A percentile compares a stretch with the other conserved stretches of the same genome.
phyloP scores from a whole-genome alignment of 1,139 yeast genomes.

The Kluyveromyces sp. region DNA sequence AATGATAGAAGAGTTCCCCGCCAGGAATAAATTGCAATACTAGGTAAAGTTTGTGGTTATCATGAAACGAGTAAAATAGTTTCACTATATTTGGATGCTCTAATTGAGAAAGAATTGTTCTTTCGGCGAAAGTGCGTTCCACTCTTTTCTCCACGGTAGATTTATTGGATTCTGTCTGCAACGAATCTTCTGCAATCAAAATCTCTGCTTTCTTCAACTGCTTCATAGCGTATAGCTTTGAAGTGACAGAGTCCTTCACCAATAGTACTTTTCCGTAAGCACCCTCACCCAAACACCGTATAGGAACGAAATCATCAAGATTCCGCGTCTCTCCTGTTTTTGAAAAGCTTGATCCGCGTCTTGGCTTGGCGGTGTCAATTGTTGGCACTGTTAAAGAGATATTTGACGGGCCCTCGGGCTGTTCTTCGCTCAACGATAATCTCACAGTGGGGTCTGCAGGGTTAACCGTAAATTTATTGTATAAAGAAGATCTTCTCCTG shows the following conservation, averaged over 20 bases:
- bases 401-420: neutral
- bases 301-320: slow-evolving; percentile 61
- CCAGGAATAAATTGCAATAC: slow-evolving; percentile 86
- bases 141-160: slow-evolving; percentile 29
- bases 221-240: slow-evolving; percentile 78
- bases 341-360: slow-evolving; percentile 9
- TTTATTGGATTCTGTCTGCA: slow-evolving; percentile 21
- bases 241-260: slow-evolving; percentile 61
- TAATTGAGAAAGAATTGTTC: slow-evolving; percentile 60
- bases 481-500: slow-evolving; percentile 29
- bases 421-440: slow-evolving; percentile 17
- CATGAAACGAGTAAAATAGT: slow-evolving; percentile 85
- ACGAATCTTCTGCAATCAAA: slow-evolving; percentile 36
- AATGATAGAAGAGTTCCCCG: slow-evolving; percentile 84
- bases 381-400: slow-evolving; percentile 2
- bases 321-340: slow-evolving; percentile 21
- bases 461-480: slow-evolving; percentile 25
- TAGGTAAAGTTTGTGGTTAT: slow-evolving; percentile 67
- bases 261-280: slow-evolving; percentile 85
- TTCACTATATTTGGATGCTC: slow-evolving; percentile 86
- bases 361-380: neutral
- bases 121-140: slow-evolving; percentile 65
- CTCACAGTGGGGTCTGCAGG: slow-evolving; percentile 28
- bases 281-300: slow-evolving; percentile 83
- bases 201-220: slow-evolving; percentile 78